Conservation (phyloP, 1,139 yeast species). For the Geotrichum citri-aurantii region DNA sequence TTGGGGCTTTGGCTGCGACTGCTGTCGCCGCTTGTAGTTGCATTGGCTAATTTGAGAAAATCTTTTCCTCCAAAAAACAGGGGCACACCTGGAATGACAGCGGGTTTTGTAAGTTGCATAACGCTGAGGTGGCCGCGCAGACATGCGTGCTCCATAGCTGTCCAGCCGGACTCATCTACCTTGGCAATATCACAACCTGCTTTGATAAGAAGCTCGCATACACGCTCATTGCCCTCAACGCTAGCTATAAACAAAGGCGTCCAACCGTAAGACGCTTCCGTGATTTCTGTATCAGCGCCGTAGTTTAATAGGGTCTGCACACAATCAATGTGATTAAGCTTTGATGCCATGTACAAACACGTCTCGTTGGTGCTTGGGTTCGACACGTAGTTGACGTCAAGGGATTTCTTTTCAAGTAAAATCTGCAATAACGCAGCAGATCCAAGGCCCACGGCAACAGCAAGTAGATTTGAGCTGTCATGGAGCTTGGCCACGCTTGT, state of each 20-base stretch:
- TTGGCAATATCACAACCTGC: slow-evolving; percentile 46
- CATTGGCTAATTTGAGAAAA: not conserved
- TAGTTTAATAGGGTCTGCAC: slow-evolving; percentile 50
- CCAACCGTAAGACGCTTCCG: slow-evolving; percentile 85
- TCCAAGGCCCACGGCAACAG: slow-evolving; percentile 60
- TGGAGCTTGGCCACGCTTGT: slow-evolving; percentile 31
- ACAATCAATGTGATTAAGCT: slow-evolving; percentile 51
- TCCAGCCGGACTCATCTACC: slow-evolving; percentile 89
- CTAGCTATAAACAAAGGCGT: slow-evolving; percentile 91
- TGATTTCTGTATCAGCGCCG: slow-evolving; percentile 69
- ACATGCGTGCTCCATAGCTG: slow-evolving; percentile 94
- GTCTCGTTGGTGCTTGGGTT: slow-evolving; percentile 60
- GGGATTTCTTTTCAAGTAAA: slow-evolving; percentile 49
- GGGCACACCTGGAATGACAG: slow-evolving; percentile 23
- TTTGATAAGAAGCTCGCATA: slow-evolving; percentile 51
- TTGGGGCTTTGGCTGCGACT: not conserved
- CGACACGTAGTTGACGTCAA: slow-evolving; percentile 61
- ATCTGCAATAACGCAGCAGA: slow-evolving; percentile 52
- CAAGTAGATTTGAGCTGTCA: slow-evolving; percentile 51
- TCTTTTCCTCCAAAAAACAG: slow-evolving; percentile 9
- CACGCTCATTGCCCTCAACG: slow-evolving; percentile 65
- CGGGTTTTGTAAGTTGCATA: slow-evolving; percentile 55
- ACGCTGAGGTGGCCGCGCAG: slow-evolving; percentile 79
- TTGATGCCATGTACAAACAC: slow-evolving; percentile 72
- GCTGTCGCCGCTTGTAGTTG: not conserved